Base-by-base conservation (phyloP, 306 rosid genomes). In the Canavalia ensiformis region DNA sequence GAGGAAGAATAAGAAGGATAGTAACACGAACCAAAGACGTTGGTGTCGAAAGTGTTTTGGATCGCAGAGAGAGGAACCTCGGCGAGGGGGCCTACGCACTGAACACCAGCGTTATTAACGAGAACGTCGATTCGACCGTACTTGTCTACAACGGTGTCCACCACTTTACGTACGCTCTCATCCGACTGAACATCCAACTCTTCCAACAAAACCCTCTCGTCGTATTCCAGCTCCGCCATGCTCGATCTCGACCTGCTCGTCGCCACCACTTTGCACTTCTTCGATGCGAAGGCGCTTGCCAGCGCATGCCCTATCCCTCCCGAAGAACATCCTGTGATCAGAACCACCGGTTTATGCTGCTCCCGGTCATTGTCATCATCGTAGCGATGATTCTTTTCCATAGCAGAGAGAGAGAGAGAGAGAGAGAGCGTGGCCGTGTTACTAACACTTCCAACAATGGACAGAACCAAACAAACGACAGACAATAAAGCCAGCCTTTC, bases 31-130 rank as follows among this genome's bases (percentile, higher is more conserved):
- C 99, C 99, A 3, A 44, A 93, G 10, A 95, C 92, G 31, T 95
- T 95, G 82, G 96, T 88, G 33, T 91, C 83, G 18, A 91, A 93
- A 1, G 99, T 84, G 72, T 77, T 45, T n/a, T 89, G 89, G 18
- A 90, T 1, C 2, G 88, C 50, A 35, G 92, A 82, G 74, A 93
- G 89, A 42, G 97, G 95, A 47, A 90, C 8, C 80, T 95, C 99
- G 1, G 97, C 92, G 0, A 93, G 84, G 2, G 99, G 97, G 6
- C 93, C 97, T 6, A 95, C 81, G 35, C 97, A 91, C 10, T 46
- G 97, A 55, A 95, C 78, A 4, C 99, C 98, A 0, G 99, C 99
- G 50, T 93, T 95, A 71, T 95, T 95, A 6, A 95, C 95, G 55
- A 95, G 71, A 39, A 95, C 81, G 71, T 93, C 99, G 46, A 95